phyloP scores from a whole-genome alignment of 1,284 basidiomycete species.

The Cutaneotrichosporon spelunceum region DNA sequence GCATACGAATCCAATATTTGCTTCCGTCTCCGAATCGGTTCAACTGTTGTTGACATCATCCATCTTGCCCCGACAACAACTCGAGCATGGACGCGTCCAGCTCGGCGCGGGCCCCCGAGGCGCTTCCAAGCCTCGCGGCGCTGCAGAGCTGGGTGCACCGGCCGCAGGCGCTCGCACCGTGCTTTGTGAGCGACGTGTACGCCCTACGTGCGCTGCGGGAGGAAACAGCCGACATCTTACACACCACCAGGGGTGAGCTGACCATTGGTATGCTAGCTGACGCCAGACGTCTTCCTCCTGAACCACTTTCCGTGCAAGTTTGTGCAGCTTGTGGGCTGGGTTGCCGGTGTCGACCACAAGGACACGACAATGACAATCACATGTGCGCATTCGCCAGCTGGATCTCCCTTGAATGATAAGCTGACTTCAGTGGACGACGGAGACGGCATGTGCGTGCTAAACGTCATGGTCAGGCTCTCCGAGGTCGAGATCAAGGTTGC shows the following conservation, averaged over 20 bases:
- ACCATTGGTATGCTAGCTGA: background rate
- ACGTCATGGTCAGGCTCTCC: conserved; percentile 28
- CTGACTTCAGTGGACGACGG: conserved; percentile 43
- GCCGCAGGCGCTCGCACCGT: conserved; percentile 40
- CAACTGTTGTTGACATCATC: conserved; percentile 13
- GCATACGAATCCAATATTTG: conserved; percentile 8
- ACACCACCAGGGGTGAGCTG: conserved; percentile 16
- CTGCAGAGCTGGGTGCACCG: conserved; percentile 40
- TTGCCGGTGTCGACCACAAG: conserved; percentile 42
- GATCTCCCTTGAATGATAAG: background rate
- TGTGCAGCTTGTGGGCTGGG: conserved; percentile 46
- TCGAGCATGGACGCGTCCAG: conserved; percentile 13
- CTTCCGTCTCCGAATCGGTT: conserved; percentile 8
- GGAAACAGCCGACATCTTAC: conserved; percentile 4
- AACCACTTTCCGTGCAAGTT: conserved; percentile 37
- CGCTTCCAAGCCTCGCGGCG: conserved; percentile 25
- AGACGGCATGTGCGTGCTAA: conserved; percentile 34
- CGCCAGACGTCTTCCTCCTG: conserved; percentile 41
- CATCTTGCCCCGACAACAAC: background rate
- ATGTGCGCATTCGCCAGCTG: conserved; percentile 19
- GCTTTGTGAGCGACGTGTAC: conserved; percentile 40
- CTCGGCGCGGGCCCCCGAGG: conserved; percentile 8
- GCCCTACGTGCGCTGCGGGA: conserved; percentile 22
- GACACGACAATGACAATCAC: conserved; percentile 33
- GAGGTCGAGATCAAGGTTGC: conserved; percentile 4